These are phyloP conservation scores for Pseudogymnoascus sp. DNA, from an alignment of 2,329 filamentous ascomycete species.

Conservation along the genomic window DNA sequence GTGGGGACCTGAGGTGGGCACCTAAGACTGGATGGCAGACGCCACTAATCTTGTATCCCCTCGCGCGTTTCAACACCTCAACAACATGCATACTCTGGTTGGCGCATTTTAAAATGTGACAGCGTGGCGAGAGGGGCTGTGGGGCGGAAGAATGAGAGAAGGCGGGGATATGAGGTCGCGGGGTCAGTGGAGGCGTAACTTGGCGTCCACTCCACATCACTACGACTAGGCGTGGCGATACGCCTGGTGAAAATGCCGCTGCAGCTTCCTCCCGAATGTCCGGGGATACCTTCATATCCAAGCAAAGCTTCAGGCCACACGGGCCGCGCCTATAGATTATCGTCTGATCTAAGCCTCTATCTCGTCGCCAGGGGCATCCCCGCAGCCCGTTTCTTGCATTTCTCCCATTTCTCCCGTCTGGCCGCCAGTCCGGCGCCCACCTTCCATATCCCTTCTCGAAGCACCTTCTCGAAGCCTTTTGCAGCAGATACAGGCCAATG, in stretches of 20 bases:
- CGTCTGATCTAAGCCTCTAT: neutral
- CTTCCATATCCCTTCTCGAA: neutral
- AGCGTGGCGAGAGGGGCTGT: neutral
- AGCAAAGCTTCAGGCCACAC: neutral
- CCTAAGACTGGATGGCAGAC: neutral
- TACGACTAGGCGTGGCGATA: neutral
- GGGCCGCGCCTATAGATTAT: neutral
- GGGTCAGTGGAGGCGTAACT: slow-evolving; percentile 1
- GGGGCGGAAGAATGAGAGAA: neutral
- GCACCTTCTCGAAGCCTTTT: neutral
- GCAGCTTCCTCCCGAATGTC: neutral
- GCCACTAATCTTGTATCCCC: neutral
- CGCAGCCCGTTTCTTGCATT: neutral
- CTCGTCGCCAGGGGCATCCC: neutral
- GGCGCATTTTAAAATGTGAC: neutral
- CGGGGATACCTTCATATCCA: neutral
- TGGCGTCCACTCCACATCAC: neutral
- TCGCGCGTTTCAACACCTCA: neutral
- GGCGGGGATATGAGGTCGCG: neutral
- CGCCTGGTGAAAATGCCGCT: neutral
- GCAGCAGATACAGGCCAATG: neutral
- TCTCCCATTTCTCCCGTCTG: neutral
- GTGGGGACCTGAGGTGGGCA: neutral
- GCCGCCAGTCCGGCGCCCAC: neutral
- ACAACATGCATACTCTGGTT: neutral